These are phyloP conservation scores for Cytospora piceicola DNA, from an alignment of 2,329 filamentous ascomycete genomes.

Conservation along the genomic window DNA sequence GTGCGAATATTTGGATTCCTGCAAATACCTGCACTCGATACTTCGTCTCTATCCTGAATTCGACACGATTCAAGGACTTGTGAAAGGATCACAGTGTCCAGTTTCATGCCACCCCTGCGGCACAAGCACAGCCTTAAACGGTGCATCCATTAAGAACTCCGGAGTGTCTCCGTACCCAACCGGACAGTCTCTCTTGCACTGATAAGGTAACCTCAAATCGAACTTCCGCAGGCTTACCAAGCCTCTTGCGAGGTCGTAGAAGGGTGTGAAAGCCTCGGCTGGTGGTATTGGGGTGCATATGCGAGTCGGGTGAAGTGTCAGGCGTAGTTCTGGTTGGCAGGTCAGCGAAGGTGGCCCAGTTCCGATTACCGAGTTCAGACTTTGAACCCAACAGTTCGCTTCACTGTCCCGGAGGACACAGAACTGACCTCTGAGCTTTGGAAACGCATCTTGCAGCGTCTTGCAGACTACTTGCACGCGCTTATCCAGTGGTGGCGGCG, in stretches of 20 bases:
- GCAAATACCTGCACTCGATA: too few species aligned
- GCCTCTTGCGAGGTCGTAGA: not conserved
- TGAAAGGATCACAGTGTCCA: not conserved
- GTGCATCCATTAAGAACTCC: not conserved
- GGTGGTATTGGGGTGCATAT: not conserved
- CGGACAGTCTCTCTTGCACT: too few species aligned
- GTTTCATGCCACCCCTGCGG: slow-evolving; percentile 13
- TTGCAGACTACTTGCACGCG: not conserved
- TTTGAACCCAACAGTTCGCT: not conserved
- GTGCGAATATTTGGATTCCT: too few species aligned
- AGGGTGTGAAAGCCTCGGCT: not conserved
- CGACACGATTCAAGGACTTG: not conserved
- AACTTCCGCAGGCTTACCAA: slow-evolving; percentile 9
- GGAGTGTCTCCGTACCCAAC: not conserved
- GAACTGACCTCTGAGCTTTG: slow-evolving; percentile 16
- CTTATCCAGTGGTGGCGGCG: not conserved
- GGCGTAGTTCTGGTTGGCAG: not conserved
- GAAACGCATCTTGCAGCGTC: not conserved
- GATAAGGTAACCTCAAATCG: slow-evolving; percentile 4
- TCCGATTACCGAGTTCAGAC: not conserved
- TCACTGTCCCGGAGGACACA: not conserved
- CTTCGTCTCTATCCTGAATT: not conserved
- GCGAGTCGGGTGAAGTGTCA: slow-evolving; percentile 2
- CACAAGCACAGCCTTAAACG: slow-evolving; percentile 13
- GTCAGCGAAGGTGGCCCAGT: not conserved